These are phyloP conservation scores for Kluyveromyces siamensis DNA, from an alignment of 805 yeast species.

Conservation along the genomic window DNA sequence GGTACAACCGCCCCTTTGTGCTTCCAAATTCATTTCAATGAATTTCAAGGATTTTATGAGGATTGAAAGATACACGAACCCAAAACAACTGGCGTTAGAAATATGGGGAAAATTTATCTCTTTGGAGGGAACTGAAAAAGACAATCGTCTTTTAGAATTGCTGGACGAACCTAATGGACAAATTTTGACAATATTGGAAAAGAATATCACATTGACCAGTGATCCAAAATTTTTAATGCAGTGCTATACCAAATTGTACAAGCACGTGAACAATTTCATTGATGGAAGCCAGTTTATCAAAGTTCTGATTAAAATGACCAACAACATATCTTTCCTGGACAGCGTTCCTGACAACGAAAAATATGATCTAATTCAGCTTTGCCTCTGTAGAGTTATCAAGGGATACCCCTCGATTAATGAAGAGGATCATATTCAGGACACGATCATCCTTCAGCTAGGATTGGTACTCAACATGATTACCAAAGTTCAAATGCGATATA, in stretches of 20 bases:
- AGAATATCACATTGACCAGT: background rate
- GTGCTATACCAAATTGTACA: background rate
- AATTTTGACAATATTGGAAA: background rate
- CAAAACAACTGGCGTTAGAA: conserved; percentile 8
- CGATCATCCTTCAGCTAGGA: conserved; percentile 6
- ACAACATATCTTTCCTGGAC: background rate
- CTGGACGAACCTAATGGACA: background rate
- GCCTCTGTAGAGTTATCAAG: background rate
- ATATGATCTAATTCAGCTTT: background rate
- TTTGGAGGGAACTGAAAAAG: background rate
- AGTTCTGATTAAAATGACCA: conserved; percentile 18
- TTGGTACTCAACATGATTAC: conserved; percentile 3
- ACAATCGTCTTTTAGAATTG: background rate
- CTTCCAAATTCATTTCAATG: conserved; percentile 11
- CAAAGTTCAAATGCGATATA: background rate
- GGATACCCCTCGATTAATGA: background rate
- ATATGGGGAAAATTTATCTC: conserved; percentile 2
- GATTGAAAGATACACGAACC: conserved; percentile 5
- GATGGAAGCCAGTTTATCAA: conserved; percentile 8
- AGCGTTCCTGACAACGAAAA: background rate
- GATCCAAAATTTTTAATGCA: background rate
- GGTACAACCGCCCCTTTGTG: background rate
- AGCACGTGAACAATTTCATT: background rate
- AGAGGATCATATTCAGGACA: background rate
- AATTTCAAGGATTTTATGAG: conserved; percentile 17